Evolutionary conservation across 306 rosid species (phyloP).

Genomic region (Trichosanthes truncata): DNA sequence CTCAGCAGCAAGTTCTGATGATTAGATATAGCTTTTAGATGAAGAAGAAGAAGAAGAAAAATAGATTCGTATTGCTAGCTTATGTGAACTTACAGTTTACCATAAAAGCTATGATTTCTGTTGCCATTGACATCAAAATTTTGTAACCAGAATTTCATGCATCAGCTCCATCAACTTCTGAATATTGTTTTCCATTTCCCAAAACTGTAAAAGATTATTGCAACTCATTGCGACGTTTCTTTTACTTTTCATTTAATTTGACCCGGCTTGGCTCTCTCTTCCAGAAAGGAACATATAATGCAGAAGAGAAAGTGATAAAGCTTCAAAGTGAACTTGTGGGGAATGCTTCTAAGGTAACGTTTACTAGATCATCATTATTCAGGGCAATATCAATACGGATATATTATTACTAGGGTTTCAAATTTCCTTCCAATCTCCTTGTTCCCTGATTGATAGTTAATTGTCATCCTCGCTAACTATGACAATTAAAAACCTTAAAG

Average conservation of each 20-base stretch:
- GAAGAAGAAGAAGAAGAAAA: not conserved
- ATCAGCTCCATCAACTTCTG: not conserved
- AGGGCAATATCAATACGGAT: not conserved
- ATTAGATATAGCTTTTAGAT: not conserved
- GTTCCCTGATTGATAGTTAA: not conserved
- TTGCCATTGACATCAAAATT: not conserved
- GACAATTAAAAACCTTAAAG: not conserved
- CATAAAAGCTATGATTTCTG: not conserved
- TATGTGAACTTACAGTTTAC: not conserved
- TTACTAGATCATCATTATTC: not conserved
- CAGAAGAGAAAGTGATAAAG: slow-evolving; percentile 50
- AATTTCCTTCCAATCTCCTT: not conserved
- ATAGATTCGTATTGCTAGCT: not conserved
- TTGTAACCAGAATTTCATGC: not conserved
- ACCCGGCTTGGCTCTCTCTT: not conserved
- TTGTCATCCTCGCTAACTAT: not conserved
- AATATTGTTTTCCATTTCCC: not conserved
- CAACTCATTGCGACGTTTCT: not conserved
- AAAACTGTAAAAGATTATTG: not conserved
- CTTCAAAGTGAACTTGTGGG: slow-evolving; percentile 73
- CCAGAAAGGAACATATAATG: slow-evolving; percentile 64
- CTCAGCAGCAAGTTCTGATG: not conserved
- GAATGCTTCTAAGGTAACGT: slow-evolving; percentile 76
- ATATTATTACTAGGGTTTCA: not conserved
- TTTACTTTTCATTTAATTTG: not conserved